Evolutionary conservation across 176 grass and related monocot genomes (phyloP).

Genomic region (Oryza meyeriana): DNA sequence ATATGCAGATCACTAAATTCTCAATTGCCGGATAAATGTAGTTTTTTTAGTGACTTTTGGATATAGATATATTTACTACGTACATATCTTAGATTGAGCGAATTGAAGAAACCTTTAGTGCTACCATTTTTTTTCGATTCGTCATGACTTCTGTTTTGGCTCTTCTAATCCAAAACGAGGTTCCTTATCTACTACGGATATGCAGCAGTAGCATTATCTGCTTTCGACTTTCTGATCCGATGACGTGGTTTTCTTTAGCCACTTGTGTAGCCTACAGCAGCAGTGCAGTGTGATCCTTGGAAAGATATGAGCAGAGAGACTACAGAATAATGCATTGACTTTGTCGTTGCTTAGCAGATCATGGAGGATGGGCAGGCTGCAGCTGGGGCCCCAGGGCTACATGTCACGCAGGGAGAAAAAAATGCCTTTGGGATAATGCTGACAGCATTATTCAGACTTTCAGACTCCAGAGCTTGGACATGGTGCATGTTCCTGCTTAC

Average conservation of each 20-base stretch:
- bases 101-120: not conserved
- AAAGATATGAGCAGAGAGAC: not conserved
- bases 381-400: not conserved
- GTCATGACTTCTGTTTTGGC: not conserved
- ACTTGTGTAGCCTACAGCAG: not conserved
- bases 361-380: not conserved
- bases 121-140: not conserved
- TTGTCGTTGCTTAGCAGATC: not conserved
- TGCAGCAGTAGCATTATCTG: not conserved
- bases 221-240: not conserved
- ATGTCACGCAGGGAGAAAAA: not conserved
- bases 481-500: conserved; percentile 12
- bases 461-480: conserved; percentile 11
- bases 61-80: no score
- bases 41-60: no score
- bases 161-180: not conserved
- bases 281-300: not conserved
- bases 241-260: not conserved
- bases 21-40: no score
- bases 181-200: not conserved
- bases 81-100: no score
- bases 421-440: not conserved
- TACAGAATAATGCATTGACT: not conserved
- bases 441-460: conserved; percentile 32
- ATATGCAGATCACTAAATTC: no score